Evolutionary conservation across 805 yeast genomes (phyloP).

Genomic region (Metschnikowia gelsemii): DNA sequence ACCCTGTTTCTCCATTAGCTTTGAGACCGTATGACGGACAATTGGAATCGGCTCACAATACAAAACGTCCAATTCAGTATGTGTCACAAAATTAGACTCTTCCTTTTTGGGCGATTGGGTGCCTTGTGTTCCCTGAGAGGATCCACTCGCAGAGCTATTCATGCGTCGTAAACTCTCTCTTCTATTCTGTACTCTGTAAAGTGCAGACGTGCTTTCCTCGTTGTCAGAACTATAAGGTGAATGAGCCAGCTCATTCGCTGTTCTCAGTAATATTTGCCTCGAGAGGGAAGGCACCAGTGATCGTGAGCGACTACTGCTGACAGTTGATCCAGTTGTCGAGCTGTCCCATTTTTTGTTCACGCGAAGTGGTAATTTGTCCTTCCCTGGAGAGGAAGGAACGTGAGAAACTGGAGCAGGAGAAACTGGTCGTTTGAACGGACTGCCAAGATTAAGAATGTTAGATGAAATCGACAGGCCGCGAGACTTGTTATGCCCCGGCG

Average conservation of each 20-base stretch:
- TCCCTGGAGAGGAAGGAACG: slow-evolving; percentile 31
- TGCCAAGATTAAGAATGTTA: slow-evolving; percentile 24
- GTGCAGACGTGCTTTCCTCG: slow-evolving; percentile 56
- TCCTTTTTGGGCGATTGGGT: slow-evolving; percentile 10
- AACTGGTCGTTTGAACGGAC: slow-evolving; percentile 47
- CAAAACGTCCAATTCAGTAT: slow-evolving; percentile 57
- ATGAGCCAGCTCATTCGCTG: slow-evolving; percentile 26
- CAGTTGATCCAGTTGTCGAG: slow-evolving; percentile 3
- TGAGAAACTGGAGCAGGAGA: slow-evolving; percentile 36
- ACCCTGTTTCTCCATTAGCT: slow-evolving; percentile 64
- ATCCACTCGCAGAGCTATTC: slow-evolving; percentile 14
- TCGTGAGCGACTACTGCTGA: slow-evolving; percentile 13
- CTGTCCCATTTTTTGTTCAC: slow-evolving; percentile 11
- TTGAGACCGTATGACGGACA: slow-evolving; percentile 64
- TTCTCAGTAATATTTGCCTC: slow-evolving; percentile 24
- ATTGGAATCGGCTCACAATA: slow-evolving; percentile 88
- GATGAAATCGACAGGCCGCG: slow-evolving; percentile 35
- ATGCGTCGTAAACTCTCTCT: slow-evolving; percentile 49
- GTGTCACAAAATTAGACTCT: slow-evolving; percentile 1
- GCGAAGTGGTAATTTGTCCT: slow-evolving; percentile 13
- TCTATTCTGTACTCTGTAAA: slow-evolving; percentile 52
- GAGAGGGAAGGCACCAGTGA: slow-evolving; percentile 26
- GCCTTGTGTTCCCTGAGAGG: slow-evolving; percentile 12
- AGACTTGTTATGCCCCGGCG: slow-evolving; percentile 30
- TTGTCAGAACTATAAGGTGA: slow-evolving; percentile 65